These are phyloP conservation scores for Exophiala xenobiotica DNA, from an alignment of 2,329 filamentous ascomycete genomes.

Conservation along the genomic window DNA sequence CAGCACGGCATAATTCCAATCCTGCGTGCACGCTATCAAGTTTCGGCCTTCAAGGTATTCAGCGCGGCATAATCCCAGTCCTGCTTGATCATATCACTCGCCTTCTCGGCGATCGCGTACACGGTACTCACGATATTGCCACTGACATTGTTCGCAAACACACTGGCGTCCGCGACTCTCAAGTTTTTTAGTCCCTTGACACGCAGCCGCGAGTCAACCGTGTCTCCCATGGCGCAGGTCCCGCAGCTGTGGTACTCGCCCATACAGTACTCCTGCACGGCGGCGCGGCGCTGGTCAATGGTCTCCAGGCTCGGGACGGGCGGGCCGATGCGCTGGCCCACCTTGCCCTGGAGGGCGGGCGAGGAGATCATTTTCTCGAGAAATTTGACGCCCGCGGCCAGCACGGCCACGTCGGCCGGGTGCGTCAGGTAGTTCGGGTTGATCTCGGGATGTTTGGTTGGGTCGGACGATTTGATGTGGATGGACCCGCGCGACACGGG, in stretches of 20 bases:
- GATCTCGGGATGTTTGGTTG: conserved; percentile 40
- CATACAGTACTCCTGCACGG: conserved; percentile 15
- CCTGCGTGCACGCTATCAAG: too few relatives aligned
- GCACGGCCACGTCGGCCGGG: conserved; percentile 45
- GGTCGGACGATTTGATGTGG: conserved; percentile 41
- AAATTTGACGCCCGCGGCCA: conserved; percentile 31
- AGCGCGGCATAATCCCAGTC: conserved; percentile 27
- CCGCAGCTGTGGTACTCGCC: conserved; percentile 29
- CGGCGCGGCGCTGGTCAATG: conserved; percentile 11
- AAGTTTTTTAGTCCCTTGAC: conserved; percentile 36
- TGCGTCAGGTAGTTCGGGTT: conserved; percentile 48
- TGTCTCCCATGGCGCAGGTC: conserved; percentile 42
- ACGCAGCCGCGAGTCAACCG: conserved; percentile 35
- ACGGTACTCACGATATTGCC: conserved; percentile 36
- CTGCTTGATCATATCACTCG: conserved; percentile 37
- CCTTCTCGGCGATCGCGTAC: conserved; percentile 38
- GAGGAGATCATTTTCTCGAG: conserved; percentile 13
- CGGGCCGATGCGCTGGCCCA: conserved; percentile 18
- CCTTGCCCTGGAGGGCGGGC: conserved; percentile 17
- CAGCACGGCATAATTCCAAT: too few relatives aligned
- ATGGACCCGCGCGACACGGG: conserved; percentile 52
- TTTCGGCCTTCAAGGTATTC: conserved; percentile 9
- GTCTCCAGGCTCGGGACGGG: conserved; percentile 15
- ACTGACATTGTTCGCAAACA: conserved; percentile 35
- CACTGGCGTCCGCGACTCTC: conserved; percentile 38